phyloP scores from a whole-genome alignment of 768 basidiomycete species.

The Tephrocybe sp. region DNA sequence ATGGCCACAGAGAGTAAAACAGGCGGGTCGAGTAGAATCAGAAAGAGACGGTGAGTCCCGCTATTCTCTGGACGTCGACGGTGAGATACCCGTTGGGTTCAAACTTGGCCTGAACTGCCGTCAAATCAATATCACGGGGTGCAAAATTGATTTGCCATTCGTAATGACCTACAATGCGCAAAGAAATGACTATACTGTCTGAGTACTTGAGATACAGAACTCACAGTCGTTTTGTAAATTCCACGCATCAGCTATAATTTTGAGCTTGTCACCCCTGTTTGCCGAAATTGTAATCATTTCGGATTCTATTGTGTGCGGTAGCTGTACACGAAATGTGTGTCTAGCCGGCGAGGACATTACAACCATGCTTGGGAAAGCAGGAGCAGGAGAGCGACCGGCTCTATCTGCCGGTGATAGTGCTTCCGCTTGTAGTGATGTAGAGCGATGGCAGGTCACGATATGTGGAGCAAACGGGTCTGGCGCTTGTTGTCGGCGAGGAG shows the following conservation, averaged over 20 bases:
- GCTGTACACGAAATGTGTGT: slow-evolving; percentile 47
- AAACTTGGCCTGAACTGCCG: slow-evolving; percentile 49
- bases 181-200: slow-evolving; percentile 3
- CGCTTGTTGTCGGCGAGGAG: slow-evolving; percentile 18
- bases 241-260: slow-evolving; percentile 63
- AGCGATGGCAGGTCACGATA: slow-evolving; percentile 15
- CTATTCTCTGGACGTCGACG: slow-evolving; percentile 40
- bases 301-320: slow-evolving; percentile 47
- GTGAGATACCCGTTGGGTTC: slow-evolving; percentile 44
- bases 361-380: slow-evolving; percentile 44
- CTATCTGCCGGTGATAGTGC: slow-evolving; percentile 28
- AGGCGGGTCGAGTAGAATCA: too few relatives aligned
- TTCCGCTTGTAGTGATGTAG: slow-evolving; percentile 4
- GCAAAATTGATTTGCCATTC: slow-evolving; percentile 62
- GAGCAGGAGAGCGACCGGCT: slow-evolving; percentile 25
- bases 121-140: slow-evolving; percentile 55
- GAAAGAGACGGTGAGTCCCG: slow-evolving; percentile 1
- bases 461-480: slow-evolving; percentile 18
- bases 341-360: slow-evolving; percentile 36
- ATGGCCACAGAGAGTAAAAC: neutral
- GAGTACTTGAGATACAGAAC: slow-evolving; percentile 16
- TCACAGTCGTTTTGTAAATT: slow-evolving; percentile 59
- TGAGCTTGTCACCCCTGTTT: slow-evolving; percentile 56
- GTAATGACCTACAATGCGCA: slow-evolving; percentile 47
- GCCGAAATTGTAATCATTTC: slow-evolving; percentile 68